Base-by-base conservation (phyloP, 139 green algal species). In the Haematococcus lacustris region DNA sequence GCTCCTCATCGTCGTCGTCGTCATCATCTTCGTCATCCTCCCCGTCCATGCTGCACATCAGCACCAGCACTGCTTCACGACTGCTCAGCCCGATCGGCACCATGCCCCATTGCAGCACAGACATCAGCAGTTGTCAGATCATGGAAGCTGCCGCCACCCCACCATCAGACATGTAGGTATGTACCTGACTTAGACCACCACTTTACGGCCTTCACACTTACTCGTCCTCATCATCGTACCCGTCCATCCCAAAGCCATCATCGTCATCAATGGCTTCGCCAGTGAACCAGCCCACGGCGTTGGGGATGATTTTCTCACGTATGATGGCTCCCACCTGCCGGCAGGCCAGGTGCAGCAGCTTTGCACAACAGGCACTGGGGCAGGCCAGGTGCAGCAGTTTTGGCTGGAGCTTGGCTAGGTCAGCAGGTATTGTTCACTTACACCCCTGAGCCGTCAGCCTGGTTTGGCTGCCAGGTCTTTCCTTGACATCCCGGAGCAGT, bases 221-320 rank as follows among this genome's bases (percentile, higher is more conserved):
- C 40, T 72, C 67, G 30, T 72, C 67, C 41, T 72, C 67, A 2
- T 72, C 72, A 28, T 64, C 63, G 2, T 68, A 38, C 47, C 47
- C 62, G 61, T 64, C 40, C 30, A 17, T 30, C 3, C 51, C 32
- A 2, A 40, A 28, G 9, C 25, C 51, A 30, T 64, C 61, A 3
- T 61, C 70, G 30, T 93, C 87, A 43, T 87, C 76, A 32, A 91
- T 68, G 2, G 90, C 93, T 79, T 98, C 91, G 7, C 93, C 93
- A 23, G 93, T 97, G 85, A 92, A 98, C 89, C 89, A 97, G 30
- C 66, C 73, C n/a, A 94, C 85, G 0, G 92, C 91, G 67, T 92
- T 72, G 1, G 90, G 87, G 34, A 97, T 89, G 35, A 98, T 86
- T 80, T 96, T 93, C 72, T 92, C 86, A 25, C 75, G 80, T 51